Conservation (phyloP, 2,329 filamentous ascomycete species). For the Ceratocystis alfenasii region DNA sequence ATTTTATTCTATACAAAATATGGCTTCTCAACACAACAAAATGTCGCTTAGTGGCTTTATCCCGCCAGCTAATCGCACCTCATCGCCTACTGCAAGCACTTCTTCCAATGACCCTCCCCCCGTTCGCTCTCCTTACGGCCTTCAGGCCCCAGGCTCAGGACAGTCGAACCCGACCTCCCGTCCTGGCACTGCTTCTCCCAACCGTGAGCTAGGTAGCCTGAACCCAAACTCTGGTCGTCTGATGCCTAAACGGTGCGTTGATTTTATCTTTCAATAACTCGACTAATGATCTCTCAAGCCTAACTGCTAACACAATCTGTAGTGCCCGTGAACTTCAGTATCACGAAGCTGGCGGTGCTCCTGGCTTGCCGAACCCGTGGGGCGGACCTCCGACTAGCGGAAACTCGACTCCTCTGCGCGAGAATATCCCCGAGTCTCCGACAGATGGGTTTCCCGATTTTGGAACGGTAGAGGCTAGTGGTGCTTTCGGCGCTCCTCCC, state of each 20-base stretch:
- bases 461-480: conserved; percentile 40
- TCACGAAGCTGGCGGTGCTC: conserved; percentile 66
- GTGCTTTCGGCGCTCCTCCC: conserved; percentile 1
- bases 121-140: conserved; percentile 61
- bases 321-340: conserved; percentile 95
- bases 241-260: conserved; percentile 78
- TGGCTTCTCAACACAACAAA: conserved; percentile 18
- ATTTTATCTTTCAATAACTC: neutral
- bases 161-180: conserved; percentile 52
- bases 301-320: conserved; percentile 6
- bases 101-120: conserved; percentile 65
- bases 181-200: conserved; percentile 89
- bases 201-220: conserved; percentile 58
- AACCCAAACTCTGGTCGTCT: conserved; percentile 53
- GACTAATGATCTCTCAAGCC: too few relatives aligned
- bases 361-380: conserved; percentile 62
- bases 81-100: conserved; percentile 66
- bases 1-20: conserved; percentile 5
- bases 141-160: conserved; percentile 46
- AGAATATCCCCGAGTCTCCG: conserved; percentile 94
- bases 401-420: conserved; percentile 87
- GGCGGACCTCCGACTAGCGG: conserved; percentile 92
- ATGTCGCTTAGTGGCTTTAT: conserved; percentile 70
- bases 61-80: conserved; percentile 58
- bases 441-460: conserved; percentile 93